Evolutionary conservation across 371 early-diverging fungal species (phyloP).

Genomic region (Apophysomyces sp.): DNA sequence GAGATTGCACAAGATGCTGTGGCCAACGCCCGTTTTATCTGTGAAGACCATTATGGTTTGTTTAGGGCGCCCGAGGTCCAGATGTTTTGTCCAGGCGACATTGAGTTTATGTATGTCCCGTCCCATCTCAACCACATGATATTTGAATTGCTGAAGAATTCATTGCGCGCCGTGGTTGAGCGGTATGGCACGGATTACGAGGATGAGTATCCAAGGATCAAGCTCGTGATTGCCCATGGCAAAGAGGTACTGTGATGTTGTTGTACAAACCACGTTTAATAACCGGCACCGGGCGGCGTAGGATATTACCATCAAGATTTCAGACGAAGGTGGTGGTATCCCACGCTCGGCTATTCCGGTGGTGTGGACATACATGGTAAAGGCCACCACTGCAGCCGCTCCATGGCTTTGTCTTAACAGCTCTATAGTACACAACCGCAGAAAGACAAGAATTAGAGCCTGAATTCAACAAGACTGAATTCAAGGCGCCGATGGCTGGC

Average conservation of each 20-base stretch:
- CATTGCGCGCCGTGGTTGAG: constrained; percentile 95
- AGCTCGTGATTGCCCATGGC: constrained; percentile 92
- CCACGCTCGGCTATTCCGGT: constrained; percentile 88
- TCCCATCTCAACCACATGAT: constrained; percentile 97
- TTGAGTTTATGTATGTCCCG: constrained; percentile 97
- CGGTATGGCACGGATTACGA: constrained; percentile 81
- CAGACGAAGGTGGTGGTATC: constrained; percentile 98
- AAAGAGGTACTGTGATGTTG: constrained; percentile 64
- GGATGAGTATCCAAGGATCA: constrained; percentile 90
- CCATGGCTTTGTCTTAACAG: neutral
- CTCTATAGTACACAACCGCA: constrained; percentile 86
- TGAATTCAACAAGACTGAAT: constrained; percentile 82
- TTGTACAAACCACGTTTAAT: neutral
- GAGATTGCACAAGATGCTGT: constrained; percentile 88
- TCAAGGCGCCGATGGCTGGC: constrained; percentile 97
- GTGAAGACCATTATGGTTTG: constrained; percentile 92
- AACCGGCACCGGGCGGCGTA: constrained; percentile 1
- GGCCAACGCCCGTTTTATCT: constrained; percentile 92
- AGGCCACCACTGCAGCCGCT: neutral
- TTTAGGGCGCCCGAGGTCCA: constrained; percentile 84
- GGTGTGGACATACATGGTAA: constrained; percentile 95
- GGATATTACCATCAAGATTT: constrained; percentile 97
- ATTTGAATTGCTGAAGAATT: constrained; percentile 97
- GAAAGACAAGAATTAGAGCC: constrained; percentile 85
- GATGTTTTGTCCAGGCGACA: constrained; percentile 77